A percentile compares a stretch with the other conserved stretches of the same genome.
phyloP scores from a whole-genome alignment of 176 grass and related monocot genomes.

The Hyparrhenia diplandra region DNA sequence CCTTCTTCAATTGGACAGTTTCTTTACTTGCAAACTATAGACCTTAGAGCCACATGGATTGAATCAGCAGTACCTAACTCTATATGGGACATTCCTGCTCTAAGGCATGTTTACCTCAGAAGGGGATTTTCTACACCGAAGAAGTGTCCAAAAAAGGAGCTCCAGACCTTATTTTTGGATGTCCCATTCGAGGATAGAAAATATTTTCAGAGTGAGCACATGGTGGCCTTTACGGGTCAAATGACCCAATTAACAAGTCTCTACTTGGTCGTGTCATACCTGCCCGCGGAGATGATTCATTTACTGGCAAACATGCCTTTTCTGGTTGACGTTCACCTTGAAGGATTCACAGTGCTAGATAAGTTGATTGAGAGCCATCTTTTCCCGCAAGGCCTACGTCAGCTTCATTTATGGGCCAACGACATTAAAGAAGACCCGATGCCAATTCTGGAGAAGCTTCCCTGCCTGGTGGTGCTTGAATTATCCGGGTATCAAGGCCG shows the following conservation, averaged over 20 bases:
- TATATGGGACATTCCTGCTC: conserved; percentile 31
- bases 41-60: background rate
- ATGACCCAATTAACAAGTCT: too few relatives aligned
- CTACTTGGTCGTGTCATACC: background rate
- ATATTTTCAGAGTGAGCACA: too few relatives aligned
- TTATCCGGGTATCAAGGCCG: background rate
- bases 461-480: background rate
- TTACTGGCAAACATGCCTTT: background rate
- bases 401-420: background rate
- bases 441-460: conserved; percentile 29
- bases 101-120: conserved; percentile 13
- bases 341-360: accelerated
- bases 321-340: background rate
- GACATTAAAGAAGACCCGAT: background rate
- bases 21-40: background rate
- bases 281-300: background rate
- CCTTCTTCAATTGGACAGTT: too few relatives aligned
- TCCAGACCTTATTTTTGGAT: background rate
- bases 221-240: background rate
- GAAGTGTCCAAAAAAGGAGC: background rate
- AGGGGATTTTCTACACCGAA: background rate
- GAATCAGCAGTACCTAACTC: conserved; percentile 9
- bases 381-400: background rate
- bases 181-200: too few relatives aligned
- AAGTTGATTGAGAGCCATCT: background rate